Evolutionary conservation across 495 filamentous ascomycete genomes (phyloP).

Genomic region (Trichocladium antarcticum): DNA sequence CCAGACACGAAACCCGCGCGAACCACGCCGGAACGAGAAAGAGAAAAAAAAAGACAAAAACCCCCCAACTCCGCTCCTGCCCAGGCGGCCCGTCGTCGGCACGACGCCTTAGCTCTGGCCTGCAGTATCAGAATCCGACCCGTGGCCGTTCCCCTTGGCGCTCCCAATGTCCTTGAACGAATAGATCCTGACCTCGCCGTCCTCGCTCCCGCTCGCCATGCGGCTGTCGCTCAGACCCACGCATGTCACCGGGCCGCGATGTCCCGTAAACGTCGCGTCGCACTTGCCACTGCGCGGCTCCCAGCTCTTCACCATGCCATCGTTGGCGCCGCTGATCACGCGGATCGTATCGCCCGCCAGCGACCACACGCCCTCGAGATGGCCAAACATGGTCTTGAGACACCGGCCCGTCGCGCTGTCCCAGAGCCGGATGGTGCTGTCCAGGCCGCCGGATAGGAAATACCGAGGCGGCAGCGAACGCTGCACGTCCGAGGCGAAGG

Average conservation of each 20-base stretch:
- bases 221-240: slow-evolving; percentile 78
- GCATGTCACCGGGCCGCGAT: slow-evolving; percentile 57
- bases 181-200: slow-evolving; percentile 80
- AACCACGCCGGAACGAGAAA: neutral
- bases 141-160: neutral
- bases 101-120: too few species aligned
- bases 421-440: slow-evolving; percentile 88
- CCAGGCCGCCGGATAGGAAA: slow-evolving; percentile 84
- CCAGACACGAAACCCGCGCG: too few species aligned
- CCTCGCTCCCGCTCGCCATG: slow-evolving; percentile 84
- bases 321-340: slow-evolving; percentile 79
- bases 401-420: slow-evolving; percentile 72
- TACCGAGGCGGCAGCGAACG: slow-evolving; percentile 70
- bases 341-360: slow-evolving; percentile 84
- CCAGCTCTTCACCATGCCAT: slow-evolving; percentile 95
- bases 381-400: slow-evolving; percentile 87
- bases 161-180: slow-evolving; percentile 52
- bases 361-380: slow-evolving; percentile 92
- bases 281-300: slow-evolving; percentile 83
- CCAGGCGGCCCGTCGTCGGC: too few species aligned
- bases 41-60: slow-evolving; percentile 1
- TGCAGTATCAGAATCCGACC: too few species aligned
- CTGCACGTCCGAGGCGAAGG: slow-evolving; percentile 43
- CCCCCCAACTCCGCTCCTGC: neutral
- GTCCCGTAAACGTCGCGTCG: slow-evolving; percentile 82